Percentiles rank a stretch among this genome's conserved stretches.
phyloP scores from a whole-genome alignment of 139 green algal genomes.

The Chlorella sp. region DNA sequence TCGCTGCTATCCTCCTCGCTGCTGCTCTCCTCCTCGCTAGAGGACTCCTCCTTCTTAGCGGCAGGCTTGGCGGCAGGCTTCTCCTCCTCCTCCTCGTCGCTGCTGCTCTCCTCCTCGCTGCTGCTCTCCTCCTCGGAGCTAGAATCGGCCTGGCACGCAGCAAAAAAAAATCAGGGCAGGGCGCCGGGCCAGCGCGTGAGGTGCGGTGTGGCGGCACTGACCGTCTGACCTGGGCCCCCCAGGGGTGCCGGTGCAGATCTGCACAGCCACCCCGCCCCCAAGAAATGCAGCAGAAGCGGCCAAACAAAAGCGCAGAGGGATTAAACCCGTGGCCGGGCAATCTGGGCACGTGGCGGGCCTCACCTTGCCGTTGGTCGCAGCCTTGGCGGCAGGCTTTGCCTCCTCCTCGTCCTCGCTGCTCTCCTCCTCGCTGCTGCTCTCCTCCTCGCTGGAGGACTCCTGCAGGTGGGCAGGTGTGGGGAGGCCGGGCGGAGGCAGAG shows the following conservation, averaged over 20 bases:
- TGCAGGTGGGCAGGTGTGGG: not conserved
- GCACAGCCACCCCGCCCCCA: no score
- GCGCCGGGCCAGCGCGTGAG: not conserved
- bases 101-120: constrained; percentile 13
- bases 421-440: constrained; percentile 29
- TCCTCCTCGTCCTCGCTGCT: constrained; percentile 35
- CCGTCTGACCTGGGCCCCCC: not conserved
- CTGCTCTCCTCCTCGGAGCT: constrained; percentile 22
- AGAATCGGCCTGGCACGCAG: not conserved
- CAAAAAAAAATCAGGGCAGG: not conserved
- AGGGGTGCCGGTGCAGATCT: not conserved
- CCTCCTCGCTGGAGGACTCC: constrained; percentile 43
- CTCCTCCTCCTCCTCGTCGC: constrained; percentile 24
- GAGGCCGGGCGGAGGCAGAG: not conserved
- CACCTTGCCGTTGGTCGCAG: constrained; percentile 16
- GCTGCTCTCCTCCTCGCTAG: not conserved
- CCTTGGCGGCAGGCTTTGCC: constrained; percentile 30
- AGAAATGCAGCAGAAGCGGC: not conserved
- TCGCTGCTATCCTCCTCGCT: not conserved
- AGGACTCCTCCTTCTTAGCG: no score
- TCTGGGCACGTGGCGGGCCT: not conserved
- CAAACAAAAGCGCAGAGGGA: not conserved
- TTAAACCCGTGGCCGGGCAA: not conserved
- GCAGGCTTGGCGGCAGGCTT: not conserved
- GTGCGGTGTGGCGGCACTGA: not conserved